phyloP scores from a whole-genome alignment of 768 basidiomycete species.

The Boletus barrowsii region DNA sequence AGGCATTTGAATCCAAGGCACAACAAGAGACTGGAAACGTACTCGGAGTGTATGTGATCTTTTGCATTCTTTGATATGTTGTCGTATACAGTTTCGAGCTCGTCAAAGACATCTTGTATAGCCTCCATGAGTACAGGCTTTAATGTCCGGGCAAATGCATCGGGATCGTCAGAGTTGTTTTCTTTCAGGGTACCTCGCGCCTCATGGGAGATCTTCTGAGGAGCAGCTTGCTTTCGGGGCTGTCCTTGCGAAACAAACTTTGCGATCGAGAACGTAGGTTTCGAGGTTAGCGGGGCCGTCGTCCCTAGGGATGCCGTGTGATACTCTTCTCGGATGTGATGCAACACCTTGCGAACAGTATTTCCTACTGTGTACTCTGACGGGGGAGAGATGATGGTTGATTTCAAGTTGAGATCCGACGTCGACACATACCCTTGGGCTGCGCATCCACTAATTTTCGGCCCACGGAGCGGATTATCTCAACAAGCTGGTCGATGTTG shows the following conservation, averaged over 20 bases:
- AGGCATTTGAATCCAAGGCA: background rate
- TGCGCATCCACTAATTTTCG: conserved; percentile 83
- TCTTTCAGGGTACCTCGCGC: conserved; percentile 59
- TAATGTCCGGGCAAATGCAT: conserved; percentile 71
- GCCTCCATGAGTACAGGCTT: conserved; percentile 97
- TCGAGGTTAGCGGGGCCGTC: conserved; percentile 36
- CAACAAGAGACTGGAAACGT: conserved; percentile 29
- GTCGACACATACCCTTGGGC: conserved; percentile 71
- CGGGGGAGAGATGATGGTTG: background rate
- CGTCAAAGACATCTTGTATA: conserved; percentile 93
- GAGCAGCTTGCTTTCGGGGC: conserved; percentile 46
- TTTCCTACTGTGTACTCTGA: conserved; percentile 94
- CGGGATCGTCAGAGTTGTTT: conserved; percentile 71
- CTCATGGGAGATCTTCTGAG: conserved; percentile 41
- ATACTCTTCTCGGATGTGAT: conserved; percentile 94
- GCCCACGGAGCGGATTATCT: conserved; percentile 77
- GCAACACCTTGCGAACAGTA: conserved; percentile 87
- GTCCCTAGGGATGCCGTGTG: conserved; percentile 66
- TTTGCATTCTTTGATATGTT: conserved; percentile 91
- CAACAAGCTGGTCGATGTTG: conserved; percentile 81
- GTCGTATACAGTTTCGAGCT: conserved; percentile 93
- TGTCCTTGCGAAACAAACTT: conserved; percentile 83
- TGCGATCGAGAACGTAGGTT: conserved; percentile 63
- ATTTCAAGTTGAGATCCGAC: conserved; percentile 2
- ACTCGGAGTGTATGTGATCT: conserved; percentile 99